Evolutionary conservation across 2,329 filamentous ascomycete species (phyloP), one percentile per base, ranked within the genome.

Genomic region (Diaporthe sp.): DNA sequence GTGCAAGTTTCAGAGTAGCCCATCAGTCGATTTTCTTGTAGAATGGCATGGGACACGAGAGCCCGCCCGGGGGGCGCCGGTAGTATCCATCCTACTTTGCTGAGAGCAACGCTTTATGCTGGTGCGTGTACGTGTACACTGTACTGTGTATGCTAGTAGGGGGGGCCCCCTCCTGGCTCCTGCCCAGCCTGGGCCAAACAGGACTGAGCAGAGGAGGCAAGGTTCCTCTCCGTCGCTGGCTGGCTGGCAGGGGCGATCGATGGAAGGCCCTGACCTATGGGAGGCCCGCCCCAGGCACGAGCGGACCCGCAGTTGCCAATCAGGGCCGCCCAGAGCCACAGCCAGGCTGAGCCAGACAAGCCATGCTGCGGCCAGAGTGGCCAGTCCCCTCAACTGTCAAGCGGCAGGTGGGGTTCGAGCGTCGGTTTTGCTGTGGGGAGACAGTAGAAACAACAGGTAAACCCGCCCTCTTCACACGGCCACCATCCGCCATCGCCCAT

Each of bases 1-100:
- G 61, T 8, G 19, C 42, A 66, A 6, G 63, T 66, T 66, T 66
- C 63, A 66, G 63, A 66, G 63, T 44, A 66, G 63, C 15, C 30
- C 63, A 66, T 66, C 63, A 66, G 30, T 66, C 63, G 42, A 66
- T 66, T 66, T 66, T 66, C 44, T 66, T 66, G 63, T 50, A 66
- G 10, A 25, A 66, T 66, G 30, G 44, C 63, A 51, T 66, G 63
- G 44, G 39, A 66, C 63, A 66, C 63, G 27, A 66, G 63, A 51
- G 63, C 22, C 44, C 44, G 63, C 42, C 63, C 63, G 63, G 63
- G 63, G 63, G 63, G 63, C 63, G 63, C 63, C 63, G 63, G 63
- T 51, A 17, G 61, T 47, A 66, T 51, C 61, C 59, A 63, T 63
- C 39, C 39, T 42, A 25, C 56, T 44, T 44, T 44, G 15, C 15